Evolutionary conservation across 2,329 filamentous ascomycete species (phyloP), one percentile per base, ranked within the genome.

Genomic region (Microsporum ferrugineum): DNA sequence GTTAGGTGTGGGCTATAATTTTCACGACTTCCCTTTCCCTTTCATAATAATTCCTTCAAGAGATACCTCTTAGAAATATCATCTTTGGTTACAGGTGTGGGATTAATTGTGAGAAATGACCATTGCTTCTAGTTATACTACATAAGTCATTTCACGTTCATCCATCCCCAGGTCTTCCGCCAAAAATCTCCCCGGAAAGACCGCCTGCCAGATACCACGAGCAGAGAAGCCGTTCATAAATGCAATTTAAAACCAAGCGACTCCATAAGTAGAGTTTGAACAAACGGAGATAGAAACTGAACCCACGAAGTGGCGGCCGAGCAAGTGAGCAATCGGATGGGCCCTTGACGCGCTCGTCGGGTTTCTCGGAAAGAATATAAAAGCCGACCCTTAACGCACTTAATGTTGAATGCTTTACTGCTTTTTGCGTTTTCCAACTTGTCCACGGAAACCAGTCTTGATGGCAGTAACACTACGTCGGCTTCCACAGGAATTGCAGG

Each of bases 381-480:
- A 36, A 47, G 43, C 10, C 43, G n/a, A 29, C 23, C 43, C 7
- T 29, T 12, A 53, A 29, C 4, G n/a, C 10, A 8, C 27, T 7
- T n/a, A 34, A 14, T 53, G 12, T 8, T 34, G 17, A n/a, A 34
- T n/a, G 2, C 12, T 53, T n/a, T 59, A 59, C 80, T 91, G 88
- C 84, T 95, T 95, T 83, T 86, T 94, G 84, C 94, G 88, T 88
- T 96, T 96, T 76, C 94, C 94, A 77, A 99, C 89, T 80, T 97
- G 94, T 77, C 94, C 94, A 72, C 91, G 95, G 91, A 99, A 99
- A 91, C 94, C 94, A 64, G 91, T 96, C 87, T 99, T 99, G 88
- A 99, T 99, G 68, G 94, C 91, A 63, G 90, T 90, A 74, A 97
- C 92, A 72, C 86, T 91, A 74, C 91, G 88, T 77, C 92, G 82